phyloP scores from a whole-genome alignment of 495 filamentous ascomycete genomes.

The Hypoxylon perforatum region DNA sequence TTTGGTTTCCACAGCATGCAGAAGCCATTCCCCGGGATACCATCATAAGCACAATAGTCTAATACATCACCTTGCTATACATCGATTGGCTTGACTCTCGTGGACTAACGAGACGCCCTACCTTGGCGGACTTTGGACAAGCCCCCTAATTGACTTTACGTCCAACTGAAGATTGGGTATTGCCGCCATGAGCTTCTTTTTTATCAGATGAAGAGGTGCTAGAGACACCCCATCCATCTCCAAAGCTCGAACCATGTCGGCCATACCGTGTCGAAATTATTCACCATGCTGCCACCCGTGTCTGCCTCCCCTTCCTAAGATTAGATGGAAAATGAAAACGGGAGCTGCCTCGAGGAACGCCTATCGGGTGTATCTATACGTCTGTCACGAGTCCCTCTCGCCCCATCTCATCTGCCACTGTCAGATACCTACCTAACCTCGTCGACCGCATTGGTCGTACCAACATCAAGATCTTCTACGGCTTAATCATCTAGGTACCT shows the following conservation, averaged over 20 bases:
- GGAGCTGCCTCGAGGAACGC: constrained; percentile 1
- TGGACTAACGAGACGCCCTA: neutral
- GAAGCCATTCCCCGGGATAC: constrained; percentile 10
- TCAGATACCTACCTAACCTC: neutral
- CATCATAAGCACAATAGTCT: neutral
- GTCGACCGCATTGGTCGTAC: constrained; percentile 18
- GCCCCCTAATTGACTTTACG: neutral
- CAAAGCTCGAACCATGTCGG: constrained; percentile 8
- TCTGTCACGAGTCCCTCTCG: neutral
- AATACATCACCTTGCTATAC: neutral
- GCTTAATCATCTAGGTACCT: constrained; percentile 1
- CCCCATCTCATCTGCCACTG: neutral
- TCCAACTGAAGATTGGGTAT: constrained; percentile 4
- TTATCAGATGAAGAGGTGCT: neutral
- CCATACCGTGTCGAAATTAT: constrained; percentile 28
- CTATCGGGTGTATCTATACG: constrained; percentile 10
- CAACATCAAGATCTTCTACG: constrained; percentile 2
- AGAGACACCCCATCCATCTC: constrained; percentile 15
- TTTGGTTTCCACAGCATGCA: constrained; percentile 10
- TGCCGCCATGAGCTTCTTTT: neutral
- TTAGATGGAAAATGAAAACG: neutral
- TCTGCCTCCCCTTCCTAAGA: neutral
- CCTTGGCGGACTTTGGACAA: constrained; percentile 5
- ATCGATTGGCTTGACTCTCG: neutral
- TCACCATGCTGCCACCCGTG: constrained; percentile 32